Conservation (phyloP, 1,284 basidiomycete genomes). For the Rhodofomes roseus region DNA sequence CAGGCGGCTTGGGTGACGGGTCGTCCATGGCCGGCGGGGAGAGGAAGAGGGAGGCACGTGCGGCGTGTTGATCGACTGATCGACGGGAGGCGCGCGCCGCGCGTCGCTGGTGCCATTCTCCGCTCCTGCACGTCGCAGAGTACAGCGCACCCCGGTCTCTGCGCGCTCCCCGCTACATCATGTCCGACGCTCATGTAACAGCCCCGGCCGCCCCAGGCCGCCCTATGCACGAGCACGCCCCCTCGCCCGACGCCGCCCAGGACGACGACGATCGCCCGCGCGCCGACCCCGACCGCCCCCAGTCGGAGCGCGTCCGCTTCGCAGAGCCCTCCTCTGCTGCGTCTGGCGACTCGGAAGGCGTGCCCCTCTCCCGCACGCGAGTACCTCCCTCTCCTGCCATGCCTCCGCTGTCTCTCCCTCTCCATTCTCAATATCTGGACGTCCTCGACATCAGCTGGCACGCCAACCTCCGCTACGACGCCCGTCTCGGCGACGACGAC, state of each 20-base stretch:
- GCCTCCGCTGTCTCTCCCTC: background rate
- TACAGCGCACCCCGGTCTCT: background rate
- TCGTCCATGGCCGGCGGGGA: no score
- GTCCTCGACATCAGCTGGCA: slow-evolving; percentile 9
- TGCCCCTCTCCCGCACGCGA: background rate
- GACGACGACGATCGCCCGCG: no score
- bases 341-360: background rate
- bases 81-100: background rate
- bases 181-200: background rate
- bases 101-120: background rate
- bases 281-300: background rate
- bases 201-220: background rate
- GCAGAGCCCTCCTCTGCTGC: background rate
- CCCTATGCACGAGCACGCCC: background rate
- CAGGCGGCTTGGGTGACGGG: no score
- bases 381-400: slow-evolving; percentile 1
- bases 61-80: no score
- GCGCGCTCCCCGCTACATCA: background rate
- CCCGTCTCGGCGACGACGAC: slow-evolving; percentile 27
- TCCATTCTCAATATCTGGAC: background rate
- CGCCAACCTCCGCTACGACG: slow-evolving; percentile 17
- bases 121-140: background rate
- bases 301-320: background rate
- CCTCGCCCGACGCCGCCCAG: no score
- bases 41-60: no score